Evolutionary conservation across 2,329 filamentous ascomycete genomes (phyloP), one percentile per base, ranked within the genome.

Genomic region (Meredithiella fracta): DNA sequence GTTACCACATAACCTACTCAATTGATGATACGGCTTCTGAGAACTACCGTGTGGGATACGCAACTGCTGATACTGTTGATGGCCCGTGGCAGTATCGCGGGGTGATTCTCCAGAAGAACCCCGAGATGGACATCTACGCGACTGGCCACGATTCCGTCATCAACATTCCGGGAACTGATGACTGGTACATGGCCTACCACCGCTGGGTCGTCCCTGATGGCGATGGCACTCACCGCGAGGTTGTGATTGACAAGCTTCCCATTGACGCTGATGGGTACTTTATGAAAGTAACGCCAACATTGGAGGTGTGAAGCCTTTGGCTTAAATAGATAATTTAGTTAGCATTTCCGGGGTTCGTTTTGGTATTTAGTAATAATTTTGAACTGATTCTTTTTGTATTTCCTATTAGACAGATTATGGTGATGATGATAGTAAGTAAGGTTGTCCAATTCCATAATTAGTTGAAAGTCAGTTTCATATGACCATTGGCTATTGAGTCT

Each of bases 141-240:
- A 73, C 72, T 0, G 73, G 72, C 0, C 70, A 73, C 58, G 68
- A 70, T 60, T 72, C 70, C 0, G 67, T 74, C 2, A 60, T 74
- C 17, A 72, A 73, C 42, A 66, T 74, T 1, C 72, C 71, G 0
- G 69, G 67, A 0, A 73, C 71, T 0, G 72, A 75, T 59, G 66
- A 73, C 23, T 75, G 72, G 72, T 73, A 72, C 57, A 73, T 75
- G 31, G 72, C 67, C 0, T 75, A 75, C 51, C 72, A 75, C 59
- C 67, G 72, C 1, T 74, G 75, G 56, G 64, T 61, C 2, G 73
- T 74, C 29, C 72, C 72, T 0, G 62, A 65, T 42, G 72, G 73
- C 0, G 66, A 72, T 56, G 73, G 72, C 0, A 72, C 67, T 2
- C 63, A 67, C 51, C 62, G 72, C 0, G 72, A 74, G 64, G 68